A percentile compares a stretch with the other conserved stretches of the same genome.
Evolutionary conservation across 805 yeast species (phyloP).

Genomic region (Candida glaebosa): DNA sequence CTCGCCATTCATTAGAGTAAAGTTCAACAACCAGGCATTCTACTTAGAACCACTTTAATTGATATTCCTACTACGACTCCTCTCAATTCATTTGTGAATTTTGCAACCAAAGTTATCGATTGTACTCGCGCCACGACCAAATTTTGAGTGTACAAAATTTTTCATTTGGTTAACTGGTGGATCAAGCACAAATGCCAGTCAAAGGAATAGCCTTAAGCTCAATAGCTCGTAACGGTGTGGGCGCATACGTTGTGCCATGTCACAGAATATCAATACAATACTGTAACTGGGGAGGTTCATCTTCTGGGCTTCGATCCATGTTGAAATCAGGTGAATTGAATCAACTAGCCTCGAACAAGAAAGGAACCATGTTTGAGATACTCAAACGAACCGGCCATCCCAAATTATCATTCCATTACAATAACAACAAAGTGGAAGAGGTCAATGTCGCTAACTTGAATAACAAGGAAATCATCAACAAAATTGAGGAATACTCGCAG

Average conservation of each 20-base stretch:
- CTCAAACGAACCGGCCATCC: constrained; percentile 82
- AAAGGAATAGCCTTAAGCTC: constrained; percentile 59
- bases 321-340: constrained; percentile 50
- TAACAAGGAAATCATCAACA: constrained; percentile 57
- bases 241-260: constrained; percentile 73
- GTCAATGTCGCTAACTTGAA: constrained; percentile 77
- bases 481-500: constrained; percentile 60
- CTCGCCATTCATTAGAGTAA: too few relatives aligned
- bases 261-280: constrained; percentile 70
- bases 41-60: too few relatives aligned
- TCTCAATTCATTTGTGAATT: background rate
- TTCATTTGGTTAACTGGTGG: background rate
- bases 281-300: constrained; percentile 96
- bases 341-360: constrained; percentile 55
- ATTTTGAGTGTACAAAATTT: background rate
- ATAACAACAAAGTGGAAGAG: constrained; percentile 29
- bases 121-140: constrained; percentile 1
- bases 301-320: constrained; percentile 76
- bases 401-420: constrained; percentile 41
- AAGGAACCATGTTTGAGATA: constrained; percentile 70
- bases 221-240: constrained; percentile 70
- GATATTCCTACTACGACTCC: background rate
- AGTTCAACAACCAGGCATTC: too few relatives aligned
- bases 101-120: constrained; percentile 1
- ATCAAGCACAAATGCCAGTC: constrained; percentile 41